Conservation (phyloP, 2,329 filamentous ascomycete species). For the Calonectria multiphialidica region DNA sequence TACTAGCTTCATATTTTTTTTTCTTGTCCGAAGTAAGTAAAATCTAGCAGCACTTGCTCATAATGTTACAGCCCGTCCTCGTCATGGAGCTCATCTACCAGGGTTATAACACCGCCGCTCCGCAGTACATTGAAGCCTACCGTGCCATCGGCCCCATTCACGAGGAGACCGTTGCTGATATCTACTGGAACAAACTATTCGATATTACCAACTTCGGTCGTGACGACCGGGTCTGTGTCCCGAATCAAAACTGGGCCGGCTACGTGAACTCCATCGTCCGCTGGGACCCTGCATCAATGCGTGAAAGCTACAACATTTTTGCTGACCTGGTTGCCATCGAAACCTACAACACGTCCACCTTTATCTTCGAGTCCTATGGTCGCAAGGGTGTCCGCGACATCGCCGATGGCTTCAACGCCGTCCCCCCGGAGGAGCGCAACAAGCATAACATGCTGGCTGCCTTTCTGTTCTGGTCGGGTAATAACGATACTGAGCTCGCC, state of each 20-base stretch:
- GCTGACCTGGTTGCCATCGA: background rate
- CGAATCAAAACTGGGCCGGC: background rate
- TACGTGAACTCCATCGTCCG: background rate
- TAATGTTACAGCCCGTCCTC: background rate
- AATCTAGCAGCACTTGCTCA: background rate
- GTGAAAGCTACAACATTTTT: background rate
- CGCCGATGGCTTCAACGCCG: background rate
- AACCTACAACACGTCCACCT: background rate
- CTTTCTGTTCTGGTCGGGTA: background rate
- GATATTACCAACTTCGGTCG: background rate
- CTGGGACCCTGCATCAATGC: background rate
- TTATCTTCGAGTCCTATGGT: background rate
- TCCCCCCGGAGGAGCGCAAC: background rate
- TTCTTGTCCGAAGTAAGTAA: background rate
- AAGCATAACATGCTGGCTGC: background rate
- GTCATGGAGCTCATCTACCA: slow-evolving; percentile 2
- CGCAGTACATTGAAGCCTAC: background rate
- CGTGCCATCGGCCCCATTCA: background rate
- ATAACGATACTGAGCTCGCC: background rate
- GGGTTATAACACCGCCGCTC: background rate
- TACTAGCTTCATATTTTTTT: background rate
- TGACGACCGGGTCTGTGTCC: background rate
- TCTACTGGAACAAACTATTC: background rate
- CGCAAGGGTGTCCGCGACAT: background rate
- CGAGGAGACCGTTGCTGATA: background rate